Evolutionary conservation across 345 rosid species (phyloP), one percentile per base, ranked within the genome.

Genomic region (Dovyalis caffra): DNA sequence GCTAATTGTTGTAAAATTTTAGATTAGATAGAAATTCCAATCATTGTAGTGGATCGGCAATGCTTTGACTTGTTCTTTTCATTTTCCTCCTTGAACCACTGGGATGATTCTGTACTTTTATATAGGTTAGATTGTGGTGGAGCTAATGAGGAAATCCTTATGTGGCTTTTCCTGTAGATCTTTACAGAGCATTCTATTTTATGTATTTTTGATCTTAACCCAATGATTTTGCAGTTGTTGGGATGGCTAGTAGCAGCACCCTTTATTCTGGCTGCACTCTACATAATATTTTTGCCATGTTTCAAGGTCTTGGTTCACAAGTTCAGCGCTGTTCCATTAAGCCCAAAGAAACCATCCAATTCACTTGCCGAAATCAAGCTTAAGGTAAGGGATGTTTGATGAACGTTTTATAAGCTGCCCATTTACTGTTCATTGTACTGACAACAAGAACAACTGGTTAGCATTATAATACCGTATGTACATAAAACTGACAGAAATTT

Each of bases 201-300:
- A 45, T 34, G 33, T 29, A 7, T 60, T 21, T 7, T 61, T 66
- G 58, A 53, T 26, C 37, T 29, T 5, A 20, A 32, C 16, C 1
- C 26, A 23, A 16, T 58, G n/a, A 4, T 69, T 78, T 28, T 76
- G 88, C 92, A 91, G 96, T 70, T 91, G 82, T 37, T 89, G 76
- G 96, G 96, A 76, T 91, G 93, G 96, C 79, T 86, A 40, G 86
- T 91, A 2, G 90, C 92, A 1, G 84, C 89, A 16, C 93, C 93
- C 33, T 73, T 88, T 69, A 79, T 88, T 63, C 29, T 89, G 77
- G 85, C 74, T 23, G 72, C 65, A 12, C 88, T 89, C 53, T 85
- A 83, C 76, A 18, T 82, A 11, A 10, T 89, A 67, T 79, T 85
- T 71, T 82, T 88, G 61, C 96, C 96, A 0, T 77, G 84, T 74